A percentile compares a stretch with the other conserved stretches of the same genome.
These are phyloP conservation scores for Myxozyma sirexii DNA, from an alignment of 805 yeast genomes.

Conservation along the genomic window DNA sequence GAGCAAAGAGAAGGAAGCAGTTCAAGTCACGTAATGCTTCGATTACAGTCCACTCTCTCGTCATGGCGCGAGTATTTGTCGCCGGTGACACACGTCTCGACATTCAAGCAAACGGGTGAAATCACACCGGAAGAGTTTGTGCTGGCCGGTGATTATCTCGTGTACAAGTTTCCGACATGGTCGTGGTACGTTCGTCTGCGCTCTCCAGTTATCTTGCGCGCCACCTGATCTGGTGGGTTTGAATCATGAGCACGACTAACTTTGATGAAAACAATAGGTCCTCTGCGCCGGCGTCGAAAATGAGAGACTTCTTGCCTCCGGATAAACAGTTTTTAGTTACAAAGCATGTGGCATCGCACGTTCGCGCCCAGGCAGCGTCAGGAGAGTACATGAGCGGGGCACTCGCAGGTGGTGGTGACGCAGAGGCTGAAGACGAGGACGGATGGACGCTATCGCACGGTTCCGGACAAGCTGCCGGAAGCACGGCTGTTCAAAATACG, in stretches of 20 bases:
- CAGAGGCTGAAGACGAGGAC: conserved; percentile 44
- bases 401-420: conserved; percentile 18
- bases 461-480: conserved; percentile 1
- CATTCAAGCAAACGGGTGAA: conserved; percentile 84
- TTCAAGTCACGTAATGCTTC: conserved; percentile 49
- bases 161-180: conserved; percentile 95
- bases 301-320: conserved; percentile 73
- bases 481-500: neutral
- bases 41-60: conserved; percentile 67
- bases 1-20: no score
- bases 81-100: conserved; percentile 84
- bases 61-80: conserved; percentile 90
- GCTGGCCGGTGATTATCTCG: conserved; percentile 89
- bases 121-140: conserved; percentile 96
- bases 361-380: conserved; percentile 55
- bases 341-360: conserved; percentile 82
- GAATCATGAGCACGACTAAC: no score
- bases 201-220: neutral
- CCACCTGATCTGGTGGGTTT: neutral
- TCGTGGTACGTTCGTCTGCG: conserved; percentile 57
- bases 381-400: conserved; percentile 16
- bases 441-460: conserved; percentile 34
- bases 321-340: conserved; percentile 89
- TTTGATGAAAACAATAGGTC: conserved; percentile 43
- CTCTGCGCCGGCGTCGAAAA: conserved; percentile 56